Percentiles rank a stretch among this genome's conserved stretches.
Evolutionary conservation across 2,329 filamentous ascomycete genomes (phyloP).

Genomic region (Botrytis hyacinthi): DNA sequence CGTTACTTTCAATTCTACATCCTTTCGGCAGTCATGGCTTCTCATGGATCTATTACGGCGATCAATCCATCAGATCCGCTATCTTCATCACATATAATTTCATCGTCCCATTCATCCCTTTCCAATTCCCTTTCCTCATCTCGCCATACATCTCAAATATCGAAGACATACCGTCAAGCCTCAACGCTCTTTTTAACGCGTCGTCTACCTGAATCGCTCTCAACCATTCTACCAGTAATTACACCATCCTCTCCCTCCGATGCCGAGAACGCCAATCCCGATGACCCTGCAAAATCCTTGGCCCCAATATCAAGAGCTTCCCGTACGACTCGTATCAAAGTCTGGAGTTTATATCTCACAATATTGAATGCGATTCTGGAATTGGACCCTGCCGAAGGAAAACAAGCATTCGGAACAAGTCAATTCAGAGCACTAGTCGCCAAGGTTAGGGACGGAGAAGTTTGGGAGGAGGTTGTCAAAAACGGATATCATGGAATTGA

Average conservation of each 20-base stretch:
- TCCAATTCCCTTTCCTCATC: slow-evolving; percentile 55
- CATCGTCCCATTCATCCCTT: slow-evolving; percentile 68
- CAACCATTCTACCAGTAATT: slow-evolving; percentile 80
- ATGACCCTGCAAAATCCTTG: slow-evolving; percentile 40
- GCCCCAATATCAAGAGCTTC: slow-evolving; percentile 75
- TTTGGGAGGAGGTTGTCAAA: slow-evolving; percentile 92
- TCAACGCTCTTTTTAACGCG: slow-evolving; percentile 94
- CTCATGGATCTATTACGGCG: slow-evolving; percentile 32
- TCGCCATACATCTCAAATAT: slow-evolving; percentile 70
- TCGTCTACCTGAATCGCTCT: slow-evolving; percentile 83
- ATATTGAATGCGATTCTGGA: slow-evolving; percentile 89
- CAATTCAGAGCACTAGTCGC: slow-evolving; percentile 80
- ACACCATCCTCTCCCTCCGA: slow-evolving; percentile 46
- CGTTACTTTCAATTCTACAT: neutral
- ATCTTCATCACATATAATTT: slow-evolving; percentile 56
- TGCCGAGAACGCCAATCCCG: slow-evolving; percentile 38
- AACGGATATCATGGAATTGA: slow-evolving; percentile 86
- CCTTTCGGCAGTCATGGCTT: slow-evolving; percentile 30
- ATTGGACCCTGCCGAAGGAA: slow-evolving; percentile 85
- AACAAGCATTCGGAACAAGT: slow-evolving; percentile 78
- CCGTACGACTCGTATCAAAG: slow-evolving; percentile 81
- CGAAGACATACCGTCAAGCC: slow-evolving; percentile 90
- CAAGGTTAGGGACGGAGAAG: slow-evolving; percentile 81
- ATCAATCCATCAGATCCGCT: slow-evolving; percentile 41
- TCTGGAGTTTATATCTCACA: slow-evolving; percentile 96